Base-by-base conservation (phyloP, 208 protist genomes). In the Crithidia mellificae region DNA sequence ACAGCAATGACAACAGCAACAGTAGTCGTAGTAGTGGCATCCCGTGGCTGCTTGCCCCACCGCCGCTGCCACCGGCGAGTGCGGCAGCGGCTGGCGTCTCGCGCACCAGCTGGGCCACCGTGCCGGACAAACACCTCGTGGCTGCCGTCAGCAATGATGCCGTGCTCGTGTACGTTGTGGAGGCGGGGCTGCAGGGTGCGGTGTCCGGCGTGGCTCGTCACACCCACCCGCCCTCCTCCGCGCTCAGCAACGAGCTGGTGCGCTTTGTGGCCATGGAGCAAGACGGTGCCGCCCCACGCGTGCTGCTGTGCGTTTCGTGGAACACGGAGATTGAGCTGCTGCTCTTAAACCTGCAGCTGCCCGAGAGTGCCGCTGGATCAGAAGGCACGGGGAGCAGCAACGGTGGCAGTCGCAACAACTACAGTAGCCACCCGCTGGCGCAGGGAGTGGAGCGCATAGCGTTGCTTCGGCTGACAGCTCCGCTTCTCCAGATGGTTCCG, bases 311-410 rank as follows among this genome's bases (percentile, higher is more conserved):
- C 63, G 72, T 84, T 0, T 74, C 77, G 47, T 89, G 77, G 80
- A 77, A 81, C 47, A 80, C 74, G 0, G 77, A 85, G 64, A 39
- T 93, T 4, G 83, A 93, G 49, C 49, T 91, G 14, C 81, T 85
- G 39, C 76, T 71, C 7, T 24, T 93, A 12, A 68, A 68, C 38
- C 64, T 77, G 38, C 63, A 75, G 68, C 7, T 71, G 7, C 44
- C 66, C 4, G 67, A 52, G n/a, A 20, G 36, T 30, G 17, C 27
- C n/a, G 17, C 4, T 14, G 5, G 59, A n/a, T n/a, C n/a, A n/a
- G n/a, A n/a, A n/a, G n/a, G n/a, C n/a, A n/a, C n/a, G n/a, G n/a
- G n/a, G n/a, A n/a, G n/a, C n/a, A n/a, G n/a, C n/a, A n/a, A n/a
- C n/a, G n/a, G n/a, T n/a, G n/a, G n/a, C n/a, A n/a, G n/a, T n/a